phyloP scores from a whole-genome alignment of 805 yeast species.

The Debaryomyces maramus region DNA sequence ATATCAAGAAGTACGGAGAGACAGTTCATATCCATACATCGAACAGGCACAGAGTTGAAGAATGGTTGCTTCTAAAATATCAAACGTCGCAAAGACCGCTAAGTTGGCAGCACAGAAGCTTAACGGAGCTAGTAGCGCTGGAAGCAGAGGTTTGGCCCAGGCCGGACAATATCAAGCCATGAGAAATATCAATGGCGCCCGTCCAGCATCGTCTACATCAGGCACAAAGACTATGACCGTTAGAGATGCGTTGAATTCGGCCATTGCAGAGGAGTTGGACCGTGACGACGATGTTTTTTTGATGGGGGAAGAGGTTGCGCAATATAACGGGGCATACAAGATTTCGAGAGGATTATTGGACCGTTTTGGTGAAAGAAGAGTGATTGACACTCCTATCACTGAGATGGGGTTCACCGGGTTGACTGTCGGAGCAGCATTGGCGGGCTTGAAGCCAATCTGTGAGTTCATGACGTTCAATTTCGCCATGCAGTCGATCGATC shows the following conservation, averaged over 20 bases:
- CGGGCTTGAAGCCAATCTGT: constrained; percentile 93
- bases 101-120: constrained; percentile 38
- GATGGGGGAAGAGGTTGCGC: constrained; percentile 99
- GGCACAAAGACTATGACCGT: constrained; percentile 75
- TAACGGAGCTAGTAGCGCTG: constrained; percentile 20
- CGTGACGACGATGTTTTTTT: constrained; percentile 90
- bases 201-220: constrained; percentile 48
- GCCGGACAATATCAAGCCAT: constrained; percentile 37
- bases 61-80: constrained; percentile 28
- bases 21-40: neutral
- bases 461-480: constrained; percentile 99
- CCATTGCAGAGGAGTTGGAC: constrained; percentile 96
- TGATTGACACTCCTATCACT: constrained; percentile 95
- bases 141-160: constrained; percentile 20
- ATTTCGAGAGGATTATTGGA: constrained; percentile 93
- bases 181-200: constrained; percentile 33
- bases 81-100: constrained; percentile 46
- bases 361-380: constrained; percentile 90
- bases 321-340: constrained; percentile 98
- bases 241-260: constrained; percentile 94
- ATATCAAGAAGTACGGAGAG: neutral
- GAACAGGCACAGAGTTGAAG: constrained; percentile 3
- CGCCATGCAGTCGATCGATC: constrained; percentile 99
- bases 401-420: constrained; percentile 98
- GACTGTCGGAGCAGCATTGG: constrained; percentile 94